A percentile compares a stretch with the other conserved stretches of the same genome.
phyloP scores from a whole-genome alignment of 106 monocot genomes.

The Apostasia shenzhenica region DNA sequence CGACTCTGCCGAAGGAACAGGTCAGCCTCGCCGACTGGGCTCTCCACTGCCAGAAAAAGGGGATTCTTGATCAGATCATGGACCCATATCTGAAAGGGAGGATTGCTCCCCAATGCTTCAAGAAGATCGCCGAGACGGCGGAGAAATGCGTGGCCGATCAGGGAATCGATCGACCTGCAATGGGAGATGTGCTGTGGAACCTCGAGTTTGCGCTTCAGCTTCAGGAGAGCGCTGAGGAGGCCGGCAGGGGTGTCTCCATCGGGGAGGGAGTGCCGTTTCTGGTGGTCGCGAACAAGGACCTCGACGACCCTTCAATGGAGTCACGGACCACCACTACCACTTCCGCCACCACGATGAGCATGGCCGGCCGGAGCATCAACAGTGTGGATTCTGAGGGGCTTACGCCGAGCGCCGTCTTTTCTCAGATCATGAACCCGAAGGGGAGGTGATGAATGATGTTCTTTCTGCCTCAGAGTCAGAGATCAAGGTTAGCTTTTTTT shows the following conservation, averaged over 20 bases:
- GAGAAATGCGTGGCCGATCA: constrained; percentile 52
- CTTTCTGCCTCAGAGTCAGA: too few relatives aligned
- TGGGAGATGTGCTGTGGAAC: constrained; percentile 70
- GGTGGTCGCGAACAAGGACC: constrained; percentile 19
- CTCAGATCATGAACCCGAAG: constrained; percentile 67
- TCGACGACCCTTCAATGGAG: constrained; percentile 12
- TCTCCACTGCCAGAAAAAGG: constrained; percentile 30
- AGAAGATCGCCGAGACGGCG: constrained; percentile 53
- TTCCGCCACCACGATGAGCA: constrained; percentile 30
- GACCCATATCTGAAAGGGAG: constrained; percentile 39
- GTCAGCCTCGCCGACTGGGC: constrained; percentile 49
- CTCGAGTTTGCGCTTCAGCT: constrained; percentile 62
- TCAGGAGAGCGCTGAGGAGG: constrained; percentile 48
- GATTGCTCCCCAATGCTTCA: constrained; percentile 42
- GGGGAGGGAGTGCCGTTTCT: constrained; percentile 14
- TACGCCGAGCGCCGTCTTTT: constrained; percentile 61
- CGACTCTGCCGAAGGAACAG: constrained; percentile 40
- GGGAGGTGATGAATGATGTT: constrained; percentile 26
- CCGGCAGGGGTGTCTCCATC: constrained; percentile 10
- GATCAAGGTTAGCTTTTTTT: too few relatives aligned
- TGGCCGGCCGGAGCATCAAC: constrained; percentile 27
- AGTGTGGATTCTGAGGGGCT: constrained; percentile 39
- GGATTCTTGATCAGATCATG: constrained; percentile 39
- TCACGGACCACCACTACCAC: constrained; percentile 16
- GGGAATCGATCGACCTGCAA: constrained; percentile 47